Base-by-base conservation (phyloP, 805 yeast species). In the Ogataea pini region DNA sequence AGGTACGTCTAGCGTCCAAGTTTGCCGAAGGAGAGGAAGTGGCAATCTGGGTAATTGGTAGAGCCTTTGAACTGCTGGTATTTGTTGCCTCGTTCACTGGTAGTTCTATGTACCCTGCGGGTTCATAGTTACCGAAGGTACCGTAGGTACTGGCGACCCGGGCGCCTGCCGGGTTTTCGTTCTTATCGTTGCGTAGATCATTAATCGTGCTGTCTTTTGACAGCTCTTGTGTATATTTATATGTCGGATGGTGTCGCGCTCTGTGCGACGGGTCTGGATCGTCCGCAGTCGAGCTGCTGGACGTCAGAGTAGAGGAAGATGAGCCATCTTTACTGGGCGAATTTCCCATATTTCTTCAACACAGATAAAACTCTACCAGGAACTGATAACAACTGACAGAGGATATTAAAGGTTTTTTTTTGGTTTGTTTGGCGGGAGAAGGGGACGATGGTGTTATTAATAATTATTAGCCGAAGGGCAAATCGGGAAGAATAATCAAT, bases 261-360 rank as follows among this genome's bases (percentile, higher is more conserved):
- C 59, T 57, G 51, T 56, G 67, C 64, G 66, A 61, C 58, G 67
- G 68, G 59, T 62, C 71, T 38, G 67, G 65, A 34, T 62, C 67
- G 40, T 68, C 72, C 38, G 55, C 56, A 42, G 63, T 45, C 24
- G 59, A 28, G 29, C 58, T 54, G 44, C 60, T 43, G n/a, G 58
- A 50, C 37, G 64, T 40, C 43, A 57, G 59, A 49, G 61, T 72
- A 56, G 73, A 74, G 44, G 68, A 59, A 42, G 67, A 47, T 49
- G 58, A 47, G 47, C 63, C 73, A 69, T 68, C 65, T 58, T 63
- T 66, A 50, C 72, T 68, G 58, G 72, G 72, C 50, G 72, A 64
- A 62, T 69, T 70, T 57, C 70, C 70, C 70, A 65, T 65, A 43
- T 52, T 56, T 48, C 46, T 39, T 39, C 32, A 25, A 39, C 32